These are phyloP conservation scores for Dipteronia sinensis DNA, from an alignment of 345 rosid genomes.

Conservation along the genomic window DNA sequence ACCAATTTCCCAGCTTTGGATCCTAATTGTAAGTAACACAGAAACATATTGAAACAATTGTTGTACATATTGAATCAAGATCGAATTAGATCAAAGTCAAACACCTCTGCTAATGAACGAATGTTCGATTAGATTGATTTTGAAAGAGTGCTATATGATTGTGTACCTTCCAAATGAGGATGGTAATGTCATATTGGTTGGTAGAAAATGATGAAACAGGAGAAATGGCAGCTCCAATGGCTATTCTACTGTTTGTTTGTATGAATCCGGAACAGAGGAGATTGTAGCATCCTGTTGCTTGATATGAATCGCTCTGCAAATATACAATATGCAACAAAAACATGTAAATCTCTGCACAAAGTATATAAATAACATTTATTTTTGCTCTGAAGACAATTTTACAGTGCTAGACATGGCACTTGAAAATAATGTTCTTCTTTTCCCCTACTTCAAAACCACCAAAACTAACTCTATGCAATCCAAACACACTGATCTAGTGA, in stretches of 20 bases:
- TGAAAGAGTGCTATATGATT: not conserved
- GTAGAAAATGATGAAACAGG: slow-evolving; percentile 66
- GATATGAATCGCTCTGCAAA: slow-evolving; percentile 88
- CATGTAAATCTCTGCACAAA: too few relatives aligned
- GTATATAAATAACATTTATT: not conserved
- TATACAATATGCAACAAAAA: not conserved
- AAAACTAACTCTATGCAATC: too few relatives aligned
- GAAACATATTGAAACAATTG: not conserved
- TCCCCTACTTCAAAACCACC: too few relatives aligned
- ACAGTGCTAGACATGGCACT: too few relatives aligned
- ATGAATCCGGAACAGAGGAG: slow-evolving; percentile 92
- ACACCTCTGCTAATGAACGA: too few relatives aligned
- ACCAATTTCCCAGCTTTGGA: slow-evolving; percentile 91
- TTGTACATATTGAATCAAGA: not conserved
- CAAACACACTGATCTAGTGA: too few relatives aligned
- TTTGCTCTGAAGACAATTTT: too few relatives aligned
- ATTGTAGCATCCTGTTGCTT: slow-evolving; percentile 98
- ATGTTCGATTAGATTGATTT: too few relatives aligned
- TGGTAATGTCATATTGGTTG: slow-evolving; percentile 82
- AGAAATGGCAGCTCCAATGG: slow-evolving; percentile 99
- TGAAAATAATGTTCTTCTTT: too few relatives aligned
- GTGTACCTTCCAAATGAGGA: slow-evolving; percentile 94
- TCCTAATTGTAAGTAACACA: slow-evolving; percentile 45
- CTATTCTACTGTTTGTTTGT: slow-evolving; percentile 90
- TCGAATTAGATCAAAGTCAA: too few relatives aligned